Conservation (phyloP, 1,284 basidiomycete genomes). For the Melampsora larici-populina region DNA sequence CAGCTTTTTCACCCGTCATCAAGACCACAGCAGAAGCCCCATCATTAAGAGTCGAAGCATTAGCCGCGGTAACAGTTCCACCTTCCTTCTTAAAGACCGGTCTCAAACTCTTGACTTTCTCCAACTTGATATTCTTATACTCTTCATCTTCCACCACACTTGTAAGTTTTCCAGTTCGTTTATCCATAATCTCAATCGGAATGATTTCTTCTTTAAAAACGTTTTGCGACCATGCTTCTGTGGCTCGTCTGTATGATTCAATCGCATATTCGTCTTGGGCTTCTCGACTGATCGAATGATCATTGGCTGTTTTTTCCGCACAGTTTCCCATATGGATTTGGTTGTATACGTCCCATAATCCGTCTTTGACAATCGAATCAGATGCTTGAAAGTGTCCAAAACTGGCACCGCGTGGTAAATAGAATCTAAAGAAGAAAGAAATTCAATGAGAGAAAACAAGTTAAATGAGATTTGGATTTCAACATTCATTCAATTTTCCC, state of each 20-base stretch:
- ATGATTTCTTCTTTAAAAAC: slow-evolving; percentile 84
- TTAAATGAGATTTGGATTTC: slow-evolving; percentile 39
- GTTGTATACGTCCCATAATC: slow-evolving; percentile 94
- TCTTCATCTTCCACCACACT: slow-evolving; percentile 93
- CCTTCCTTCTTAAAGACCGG: slow-evolving; percentile 56
- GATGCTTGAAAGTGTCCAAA: slow-evolving; percentile 85
- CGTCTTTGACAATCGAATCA: slow-evolving; percentile 88
- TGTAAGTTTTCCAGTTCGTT: slow-evolving; percentile 80
- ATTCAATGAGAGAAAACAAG: slow-evolving; percentile 44
- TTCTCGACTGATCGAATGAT: slow-evolving; percentile 54
- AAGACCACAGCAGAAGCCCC: slow-evolving; percentile 56
- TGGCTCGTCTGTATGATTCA: slow-evolving; percentile 89
- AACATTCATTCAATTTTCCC: too few relatives aligned
- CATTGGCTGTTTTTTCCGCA: slow-evolving; percentile 56
- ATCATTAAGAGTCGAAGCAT: slow-evolving; percentile 57
- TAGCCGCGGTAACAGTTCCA: slow-evolving; percentile 57
- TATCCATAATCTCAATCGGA: slow-evolving; percentile 80
- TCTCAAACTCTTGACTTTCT: slow-evolving; percentile 55
- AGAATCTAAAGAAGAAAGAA: slow-evolving; percentile 65
- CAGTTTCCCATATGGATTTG: slow-evolving; percentile 88
- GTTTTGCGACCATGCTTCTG: slow-evolving; percentile 80
- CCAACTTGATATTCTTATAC: slow-evolving; percentile 64
- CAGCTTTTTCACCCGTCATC: slow-evolving; percentile 52
- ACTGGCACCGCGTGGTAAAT: slow-evolving; percentile 76
- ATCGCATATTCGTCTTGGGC: slow-evolving; percentile 67